Base-by-base conservation (phyloP, 441 rosid genomes). In the Brassica balearica region DNA sequence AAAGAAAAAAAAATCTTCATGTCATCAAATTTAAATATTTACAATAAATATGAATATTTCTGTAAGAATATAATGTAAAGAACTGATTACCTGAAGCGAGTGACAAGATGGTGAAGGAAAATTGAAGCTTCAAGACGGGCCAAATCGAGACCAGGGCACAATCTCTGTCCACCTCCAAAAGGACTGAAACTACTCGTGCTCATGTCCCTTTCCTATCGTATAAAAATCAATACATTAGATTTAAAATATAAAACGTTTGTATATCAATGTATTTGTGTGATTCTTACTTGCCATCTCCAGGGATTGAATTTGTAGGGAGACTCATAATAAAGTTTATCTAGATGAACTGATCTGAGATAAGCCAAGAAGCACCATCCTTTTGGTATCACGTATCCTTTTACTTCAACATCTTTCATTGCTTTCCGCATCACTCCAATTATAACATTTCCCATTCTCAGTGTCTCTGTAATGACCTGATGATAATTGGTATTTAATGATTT, bases 281-380 rank as follows among this genome's bases (percentile, higher is more conserved):
- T 69, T 73, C 89, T 87, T 90, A 96, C 98, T 83, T 88, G 95
- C 99, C 98, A 93, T 69, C 97, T 94, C 99, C 97, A 94, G 10
- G 99, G 99, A 82, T 94, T 85, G 77, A 96, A 96, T 58, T 84
- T 80, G 82, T 96, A 88, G 53, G 99, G 99, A 69, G 85, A 82
- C 34, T 92, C 92, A 72, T 92, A 96, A 75, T 89, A 81, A 83
- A 65, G 86, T 68, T 88, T 89, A 77, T 96, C 99, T 72, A 96
- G 97, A 86, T 96, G 99, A 61, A 96, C 94, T 22, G 97, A 96
- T 85, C 98, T 84, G 53, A 96, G 87, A 77, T 92, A 96, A 5
- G 93, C 88, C 8, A 96, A 84, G 79, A 90, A 90, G 65, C 96
- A 92, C 97, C 99, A 96, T 66, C 96, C 99, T 81, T 89, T 91